phyloP scores from a whole-genome alignment of 768 basidiomycete genomes.

The Leccinum incarnatum region DNA sequence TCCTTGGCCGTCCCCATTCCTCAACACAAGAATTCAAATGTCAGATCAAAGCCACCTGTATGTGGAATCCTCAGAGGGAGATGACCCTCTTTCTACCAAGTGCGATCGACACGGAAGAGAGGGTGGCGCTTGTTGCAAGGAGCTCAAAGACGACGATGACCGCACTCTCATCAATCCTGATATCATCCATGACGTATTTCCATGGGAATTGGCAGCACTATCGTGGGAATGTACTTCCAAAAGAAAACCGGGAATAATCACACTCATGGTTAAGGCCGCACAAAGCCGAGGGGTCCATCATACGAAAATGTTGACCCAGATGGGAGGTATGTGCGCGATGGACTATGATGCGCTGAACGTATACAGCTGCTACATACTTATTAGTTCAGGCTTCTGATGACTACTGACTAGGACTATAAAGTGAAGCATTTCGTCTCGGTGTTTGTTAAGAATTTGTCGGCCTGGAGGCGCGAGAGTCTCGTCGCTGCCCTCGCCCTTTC shows the following conservation, averaged over 20 bases:
- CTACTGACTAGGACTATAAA: background rate
- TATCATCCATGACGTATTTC: constrained; percentile 81
- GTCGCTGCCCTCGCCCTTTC: background rate
- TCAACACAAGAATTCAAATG: constrained; percentile 5
- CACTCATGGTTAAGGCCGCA: background rate
- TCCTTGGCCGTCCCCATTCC: constrained; percentile 23
- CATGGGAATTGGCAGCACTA: background rate
- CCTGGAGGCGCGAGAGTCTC: background rate
- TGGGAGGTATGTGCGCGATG: background rate
- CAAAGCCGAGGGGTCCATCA: background rate
- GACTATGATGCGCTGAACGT: background rate
- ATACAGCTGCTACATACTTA: background rate
- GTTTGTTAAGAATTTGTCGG: background rate
- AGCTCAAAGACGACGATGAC: constrained; percentile 77
- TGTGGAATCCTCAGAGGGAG: constrained; percentile 51
- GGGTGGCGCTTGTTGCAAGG: constrained; percentile 83
- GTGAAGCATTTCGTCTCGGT: background rate
- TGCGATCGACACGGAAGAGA: constrained; percentile 53
- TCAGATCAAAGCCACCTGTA: constrained; percentile 46
- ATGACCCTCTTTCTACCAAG: constrained; percentile 50
- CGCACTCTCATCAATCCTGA: constrained; percentile 84
- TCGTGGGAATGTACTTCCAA: background rate
- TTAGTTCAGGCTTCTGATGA: background rate
- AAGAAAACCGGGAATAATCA: background rate
- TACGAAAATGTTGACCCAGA: background rate